phyloP scores from a whole-genome alignment of 371 early-diverging fungal genomes.

The Lichtheimia ramosa region DNA sequence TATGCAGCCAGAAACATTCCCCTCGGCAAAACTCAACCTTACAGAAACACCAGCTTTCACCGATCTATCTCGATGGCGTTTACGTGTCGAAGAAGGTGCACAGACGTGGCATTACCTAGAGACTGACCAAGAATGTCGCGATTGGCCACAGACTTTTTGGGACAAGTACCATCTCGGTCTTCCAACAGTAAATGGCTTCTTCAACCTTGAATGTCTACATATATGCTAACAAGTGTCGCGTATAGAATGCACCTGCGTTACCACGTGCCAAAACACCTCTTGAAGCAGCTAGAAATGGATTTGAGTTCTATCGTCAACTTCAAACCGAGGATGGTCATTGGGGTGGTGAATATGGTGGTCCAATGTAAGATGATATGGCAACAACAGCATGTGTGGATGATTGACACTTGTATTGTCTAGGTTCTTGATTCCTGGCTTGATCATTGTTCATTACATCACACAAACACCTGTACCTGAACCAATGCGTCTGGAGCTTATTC shows the following conservation, averaged over 20 bases:
- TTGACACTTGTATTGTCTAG: slow-evolving; percentile 15
- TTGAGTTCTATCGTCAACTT: slow-evolving; percentile 80
- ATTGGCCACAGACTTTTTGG: slow-evolving; percentile 74
- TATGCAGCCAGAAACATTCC: slow-evolving; percentile 19
- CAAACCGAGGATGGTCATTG: slow-evolving; percentile 97
- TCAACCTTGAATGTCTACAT: background rate
- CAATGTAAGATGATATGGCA: slow-evolving; percentile 54
- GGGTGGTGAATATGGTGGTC: slow-evolving; percentile 97
- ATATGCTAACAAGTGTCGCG: no score
- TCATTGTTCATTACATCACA: slow-evolving; percentile 86
- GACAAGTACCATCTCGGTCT: slow-evolving; percentile 94
- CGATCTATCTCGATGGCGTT: slow-evolving; percentile 77
- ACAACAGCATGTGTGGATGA: background rate
- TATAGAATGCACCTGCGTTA: slow-evolving; percentile 52
- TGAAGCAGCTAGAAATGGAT: slow-evolving; percentile 86
- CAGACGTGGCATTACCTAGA: slow-evolving; percentile 92
- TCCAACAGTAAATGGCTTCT: slow-evolving; percentile 46
- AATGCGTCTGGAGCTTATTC: slow-evolving; percentile 77
- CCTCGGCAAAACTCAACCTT: slow-evolving; percentile 37
- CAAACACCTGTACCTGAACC: slow-evolving; percentile 61
- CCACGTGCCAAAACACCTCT: slow-evolving; percentile 63
- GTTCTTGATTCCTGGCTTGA: slow-evolving; percentile 90
- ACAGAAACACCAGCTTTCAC: slow-evolving; percentile 52
- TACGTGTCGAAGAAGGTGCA: slow-evolving; percentile 78
- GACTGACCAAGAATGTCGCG: slow-evolving; percentile 60